These are phyloP conservation scores for Naganishia vaughanmartiniae DNA, from an alignment of 768 basidiomycete species.

Conservation along the genomic window DNA sequence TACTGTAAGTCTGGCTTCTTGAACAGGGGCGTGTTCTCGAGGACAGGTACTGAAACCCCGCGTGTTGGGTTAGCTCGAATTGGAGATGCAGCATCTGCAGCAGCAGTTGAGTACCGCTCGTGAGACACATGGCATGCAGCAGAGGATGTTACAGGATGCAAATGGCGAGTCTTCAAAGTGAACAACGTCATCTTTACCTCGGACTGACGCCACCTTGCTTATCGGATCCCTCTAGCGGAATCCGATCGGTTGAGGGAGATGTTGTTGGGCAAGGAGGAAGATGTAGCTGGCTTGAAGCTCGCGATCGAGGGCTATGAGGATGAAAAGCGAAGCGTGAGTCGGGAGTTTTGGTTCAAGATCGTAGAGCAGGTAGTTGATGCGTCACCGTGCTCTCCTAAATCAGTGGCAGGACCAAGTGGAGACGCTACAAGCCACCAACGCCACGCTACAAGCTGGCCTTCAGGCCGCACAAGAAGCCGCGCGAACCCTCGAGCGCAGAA, in stretches of 20 bases:
- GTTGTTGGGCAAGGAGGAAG: constrained; percentile 14
- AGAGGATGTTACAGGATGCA: constrained; percentile 24
- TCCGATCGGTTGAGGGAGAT: constrained; percentile 7
- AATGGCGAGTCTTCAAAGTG: background rate
- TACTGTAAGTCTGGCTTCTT: background rate
- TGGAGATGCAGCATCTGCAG: constrained; percentile 24
- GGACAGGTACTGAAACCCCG: background rate
- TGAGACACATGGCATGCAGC: constrained; percentile 1
- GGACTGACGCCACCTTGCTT: background rate
- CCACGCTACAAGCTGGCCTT: constrained; percentile 12
- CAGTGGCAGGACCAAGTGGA: constrained; percentile 20
- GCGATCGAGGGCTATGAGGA: constrained; percentile 12
- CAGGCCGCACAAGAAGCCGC: constrained; percentile 17
- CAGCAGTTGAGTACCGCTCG: constrained; percentile 15
- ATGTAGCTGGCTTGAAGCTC: constrained; percentile 8
- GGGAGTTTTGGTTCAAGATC: background rate
- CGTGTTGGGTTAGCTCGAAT: constrained; percentile 5
- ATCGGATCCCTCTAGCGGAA: background rate
- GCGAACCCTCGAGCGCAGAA: constrained; percentile 14
- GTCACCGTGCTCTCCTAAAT: background rate
- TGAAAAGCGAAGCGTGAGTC: constrained; percentile 12
- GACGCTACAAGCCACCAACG: constrained; percentile 20
- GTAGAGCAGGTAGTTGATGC: background rate
- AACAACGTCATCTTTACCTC: background rate
- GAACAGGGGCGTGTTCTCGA: background rate